These are phyloP conservation scores for Phytophthora chlamydospora DNA, from an alignment of 352 stramenopile species.

Conservation along the genomic window DNA sequence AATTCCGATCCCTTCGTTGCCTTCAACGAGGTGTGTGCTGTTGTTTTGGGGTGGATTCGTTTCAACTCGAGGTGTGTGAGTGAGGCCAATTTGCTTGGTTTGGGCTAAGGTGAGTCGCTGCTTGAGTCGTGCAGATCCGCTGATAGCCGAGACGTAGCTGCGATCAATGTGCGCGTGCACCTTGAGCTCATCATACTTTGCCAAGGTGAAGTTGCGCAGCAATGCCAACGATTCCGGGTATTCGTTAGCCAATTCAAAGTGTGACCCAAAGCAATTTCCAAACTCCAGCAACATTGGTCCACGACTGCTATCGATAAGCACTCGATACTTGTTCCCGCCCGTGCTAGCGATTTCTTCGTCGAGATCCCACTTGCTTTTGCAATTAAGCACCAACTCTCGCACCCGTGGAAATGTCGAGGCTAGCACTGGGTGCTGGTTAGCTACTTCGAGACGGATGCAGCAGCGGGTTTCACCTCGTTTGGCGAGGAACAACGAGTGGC, in stretches of 20 bases:
- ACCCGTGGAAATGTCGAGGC: slow-evolving; percentile 32
- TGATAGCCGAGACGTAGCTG: slow-evolving; percentile 74
- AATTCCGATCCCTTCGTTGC: slow-evolving; percentile 29
- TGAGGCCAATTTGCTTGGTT: slow-evolving; percentile 41
- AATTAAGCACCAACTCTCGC: slow-evolving; percentile 72
- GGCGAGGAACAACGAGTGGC: slow-evolving; percentile 45
- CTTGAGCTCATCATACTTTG: slow-evolving; percentile 69
- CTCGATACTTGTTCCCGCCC: slow-evolving; percentile 73
- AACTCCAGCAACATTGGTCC: slow-evolving; percentile 86
- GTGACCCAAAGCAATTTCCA: slow-evolving; percentile 73
- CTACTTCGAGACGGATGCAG: slow-evolving; percentile 65
- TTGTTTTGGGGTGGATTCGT: slow-evolving; percentile 13
- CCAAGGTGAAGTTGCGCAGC: slow-evolving; percentile 60
- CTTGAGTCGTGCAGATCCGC: slow-evolving; percentile 54
- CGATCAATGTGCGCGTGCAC: slow-evolving; percentile 77
- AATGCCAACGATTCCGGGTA: slow-evolving; percentile 60
- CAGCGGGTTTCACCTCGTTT: slow-evolving; percentile 73
- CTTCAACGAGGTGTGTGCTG: slow-evolving; percentile 24
- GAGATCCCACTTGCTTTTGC: slow-evolving; percentile 79
- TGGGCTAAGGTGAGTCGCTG: slow-evolving; percentile 53
- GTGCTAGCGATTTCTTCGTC: slow-evolving; percentile 81
- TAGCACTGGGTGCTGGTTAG: slow-evolving; percentile 46
- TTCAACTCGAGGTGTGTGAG: slow-evolving; percentile 15
- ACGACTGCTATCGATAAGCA: slow-evolving; percentile 77
- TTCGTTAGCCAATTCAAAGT: slow-evolving; percentile 65